Base-by-base conservation (phyloP, 1,284 basidiomycete genomes). In the Xerocomus cyaneibrunnescens region DNA sequence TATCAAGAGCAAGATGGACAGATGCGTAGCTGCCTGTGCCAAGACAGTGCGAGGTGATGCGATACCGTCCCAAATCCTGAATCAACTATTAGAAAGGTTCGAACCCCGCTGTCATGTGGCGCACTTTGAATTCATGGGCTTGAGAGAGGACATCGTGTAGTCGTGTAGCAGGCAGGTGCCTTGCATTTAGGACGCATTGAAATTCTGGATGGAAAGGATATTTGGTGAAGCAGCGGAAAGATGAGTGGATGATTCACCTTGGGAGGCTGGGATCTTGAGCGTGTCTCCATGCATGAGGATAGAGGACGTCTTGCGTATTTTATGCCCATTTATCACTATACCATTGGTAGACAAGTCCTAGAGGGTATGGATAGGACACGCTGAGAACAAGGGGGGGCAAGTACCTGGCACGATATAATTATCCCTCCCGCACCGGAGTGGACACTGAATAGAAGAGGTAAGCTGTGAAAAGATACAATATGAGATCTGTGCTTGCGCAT, bases 341-440 rank as follows among this genome's bases (percentile, higher is more conserved):
- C 91, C 90, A 57, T 92, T 92, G n/a, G 83, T 81, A 0, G 90
- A 92, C 17, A 82, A 34, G 65, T 92, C 91, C 84, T 91, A 31
- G 39, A 47, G 32, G 19, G 30, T 34, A 58, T 56, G 48, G 16
- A 34, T 39, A 35, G 23, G 34, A 45, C 22, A 38, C 9, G 38
- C 10, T 9, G 16, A 21, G 23, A 5, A 19, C 14, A 32, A 28
- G 32, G 13, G 38, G 55, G 38, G 19, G 46, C 23, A 22, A 22
- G 16, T 64, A 87, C 87, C 70, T 88, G 84, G 60, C 88, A 89
- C 3, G 88, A 89, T 44, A 90, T 76, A 56, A 89, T 82, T 34
- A 87, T 74, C 4, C 85, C 85, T 45, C 86, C 88, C 5, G 77
- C 78, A 34, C 82, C 81, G n/a, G 86, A 84, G 41, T 75, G 76